phyloP scores from a whole-genome alignment of 805 yeast species.

The Kodamaea lidongshanica region DNA sequence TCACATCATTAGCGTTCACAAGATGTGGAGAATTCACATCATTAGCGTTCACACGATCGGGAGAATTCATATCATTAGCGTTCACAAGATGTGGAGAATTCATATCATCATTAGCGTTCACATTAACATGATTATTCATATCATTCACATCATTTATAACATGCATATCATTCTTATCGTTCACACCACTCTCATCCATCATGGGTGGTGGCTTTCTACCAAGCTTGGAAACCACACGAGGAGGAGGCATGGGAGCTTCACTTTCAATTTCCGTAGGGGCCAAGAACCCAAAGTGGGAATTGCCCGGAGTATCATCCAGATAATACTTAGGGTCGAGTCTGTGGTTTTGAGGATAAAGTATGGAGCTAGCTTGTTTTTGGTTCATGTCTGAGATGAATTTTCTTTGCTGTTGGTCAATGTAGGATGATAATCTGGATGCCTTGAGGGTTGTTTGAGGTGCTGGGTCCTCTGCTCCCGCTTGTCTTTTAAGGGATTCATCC shows the following conservation, averaged over 20 bases:
- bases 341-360: conserved; percentile 6
- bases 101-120: too few relatives aligned
- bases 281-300: not conserved
- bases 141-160: too few relatives aligned
- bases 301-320: conserved; percentile 1
- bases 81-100: too few relatives aligned
- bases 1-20: too few relatives aligned
- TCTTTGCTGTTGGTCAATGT: conserved; percentile 22
- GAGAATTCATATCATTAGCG: too few relatives aligned
- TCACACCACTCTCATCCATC: too few relatives aligned
- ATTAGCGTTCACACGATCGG: too few relatives aligned
- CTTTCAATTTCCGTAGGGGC: conserved; percentile 8
- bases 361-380: conserved; percentile 6
- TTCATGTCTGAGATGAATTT: conserved; percentile 9
- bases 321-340: conserved; percentile 8
- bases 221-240: conserved; percentile 12
- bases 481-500: conserved; percentile 18
- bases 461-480: conserved; percentile 20
- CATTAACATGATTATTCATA: too few relatives aligned
- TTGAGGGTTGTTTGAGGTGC: conserved; percentile 10
- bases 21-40: too few relatives aligned
- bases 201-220: too few relatives aligned
- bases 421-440: conserved; percentile 19
- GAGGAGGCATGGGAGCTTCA: conserved; percentile 26
- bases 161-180: too few relatives aligned